Evolutionary conservation across 163 green algal genomes (phyloP).

Genomic region (Picocystis sp.): DNA sequence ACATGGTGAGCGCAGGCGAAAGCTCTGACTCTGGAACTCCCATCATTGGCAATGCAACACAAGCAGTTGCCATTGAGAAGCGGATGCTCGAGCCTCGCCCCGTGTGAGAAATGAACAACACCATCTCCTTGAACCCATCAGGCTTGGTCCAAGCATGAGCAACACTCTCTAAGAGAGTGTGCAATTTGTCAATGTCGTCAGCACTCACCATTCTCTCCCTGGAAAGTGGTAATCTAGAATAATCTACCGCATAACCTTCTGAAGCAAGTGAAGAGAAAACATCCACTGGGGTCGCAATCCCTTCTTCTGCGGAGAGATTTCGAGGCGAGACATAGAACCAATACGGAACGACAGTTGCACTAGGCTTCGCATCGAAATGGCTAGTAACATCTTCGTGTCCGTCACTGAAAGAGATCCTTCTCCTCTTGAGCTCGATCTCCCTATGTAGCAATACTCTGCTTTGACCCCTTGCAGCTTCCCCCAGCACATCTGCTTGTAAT

Average conservation of each 20-base stretch:
- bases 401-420: background rate
- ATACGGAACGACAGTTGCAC: background rate
- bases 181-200: constrained; percentile 54
- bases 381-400: constrained; percentile 2
- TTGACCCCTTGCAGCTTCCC: background rate
- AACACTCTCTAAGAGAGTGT: constrained; percentile 22
- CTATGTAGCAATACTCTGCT: background rate
- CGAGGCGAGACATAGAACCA: constrained; percentile 6
- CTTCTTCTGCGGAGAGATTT: constrained; percentile 4
- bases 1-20: background rate
- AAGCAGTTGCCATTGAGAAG: constrained; percentile 23
- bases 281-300: constrained; percentile 29
- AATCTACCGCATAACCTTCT: constrained; percentile 50
- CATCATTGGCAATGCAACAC: constrained; percentile 6
- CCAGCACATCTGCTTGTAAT: too few species aligned
- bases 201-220: constrained; percentile 65
- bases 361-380: background rate
- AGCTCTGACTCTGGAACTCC: background rate
- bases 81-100: constrained; percentile 41
- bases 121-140: constrained; percentile 19
- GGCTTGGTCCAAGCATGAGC: background rate
- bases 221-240: constrained; percentile 67
- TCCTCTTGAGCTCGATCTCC: background rate
- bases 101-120: constrained; percentile 58
- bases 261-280: constrained; percentile 40